Evolutionary conservation across 208 protist species (phyloP), one percentile per base, ranked within the genome.

Genomic region (Strigomonas oncopelti): DNA sequence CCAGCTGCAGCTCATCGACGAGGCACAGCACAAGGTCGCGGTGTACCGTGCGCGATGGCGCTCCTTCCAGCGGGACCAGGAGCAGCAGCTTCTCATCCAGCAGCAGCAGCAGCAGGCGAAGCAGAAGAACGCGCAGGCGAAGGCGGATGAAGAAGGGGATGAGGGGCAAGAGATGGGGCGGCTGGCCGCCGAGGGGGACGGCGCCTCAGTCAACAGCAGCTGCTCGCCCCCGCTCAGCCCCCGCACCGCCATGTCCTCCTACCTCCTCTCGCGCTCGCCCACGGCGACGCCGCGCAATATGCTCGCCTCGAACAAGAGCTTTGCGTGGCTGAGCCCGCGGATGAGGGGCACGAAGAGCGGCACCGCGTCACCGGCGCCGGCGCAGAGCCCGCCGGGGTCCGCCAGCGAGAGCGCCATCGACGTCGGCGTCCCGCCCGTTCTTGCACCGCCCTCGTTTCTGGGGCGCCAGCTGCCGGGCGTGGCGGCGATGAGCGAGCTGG

Each of bases 1-100:
- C 54, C 81, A 80, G 59, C 61, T 93, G 66, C 84, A 93, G 67
- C 53, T 87, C 52, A 77, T 90, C 18, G 82, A 93, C 57, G 81
- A 83, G 62, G 64, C 77, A 29, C 48, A 56, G 25, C 60, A 61
- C 46, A 24, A n/a, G 16, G 75, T 87, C 16, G 75, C 87, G 55
- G 34, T 86, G 2, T 80, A 90, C 61, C 84, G 87, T 20, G 87
- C 84, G 2, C 69, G 70, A 1, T 62, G 57, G 57, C 24, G 29
- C 57, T 42, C 28, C 28, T 20, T 48, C 42, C 42, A 48, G 42
- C 42, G 42, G 11, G 42, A 48, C 42, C 42, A 48, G 13, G 11
- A 48, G 42, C 42, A 48, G n/a, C 62, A 55, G 58, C 22, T 11
- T 11, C 68, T 38, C 32, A 61, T 20, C 25, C 11, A 18, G 53